Base-by-base conservation (phyloP, 805 yeast genomes). In the Saccharomycopsis fermentans region DNA sequence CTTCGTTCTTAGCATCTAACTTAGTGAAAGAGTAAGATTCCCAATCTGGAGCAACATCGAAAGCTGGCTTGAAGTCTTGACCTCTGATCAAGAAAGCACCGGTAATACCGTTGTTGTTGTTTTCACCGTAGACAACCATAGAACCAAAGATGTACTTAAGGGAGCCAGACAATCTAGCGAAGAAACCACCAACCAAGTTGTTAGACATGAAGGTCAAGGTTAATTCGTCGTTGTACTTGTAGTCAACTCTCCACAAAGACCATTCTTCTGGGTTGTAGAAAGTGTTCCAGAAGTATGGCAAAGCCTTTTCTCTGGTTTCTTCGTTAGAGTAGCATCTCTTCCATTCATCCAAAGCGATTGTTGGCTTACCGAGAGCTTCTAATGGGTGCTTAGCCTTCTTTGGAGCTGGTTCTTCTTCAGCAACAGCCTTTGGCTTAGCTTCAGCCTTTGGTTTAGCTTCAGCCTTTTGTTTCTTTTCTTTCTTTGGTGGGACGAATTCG, bases 1-100 rank as follows among this genome's bases (percentile, higher is more conserved):
- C 94, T 66, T 81, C 82, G 66, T 82, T 81, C 68, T 90, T 68
- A 62, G 86, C 81, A 72, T 92, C 97, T 70, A 92, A 80, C 79
- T 88, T 84, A 71, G 82, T 77, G 87, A 81, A 90, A 61, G 73
- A 71, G 79, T 89, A 92, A 55, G 97, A 89, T 79, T 92, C 98
- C 96, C 96, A 90, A 78, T 94, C 99, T 75, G 99, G 97, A 71
- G 98, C 99, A 74, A 94, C 98, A 65, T 92, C 87, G 71, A 92
- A 90, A 64, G 97, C 99, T 74, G 97, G 96, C 59, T 68, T 81
- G 71, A 68, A 77, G 63, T 92, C 96, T 77, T 92, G 89, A 69
- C 99, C 99, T 80, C 98, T 90, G 71, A 92, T 85, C 71, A 94
- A 76, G 81, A 92, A 86, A 71, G 86, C 96, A 80, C 96, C 97